Percentiles rank a stretch among this genome's conserved stretches.
Conservation (phyloP, 2,329 filamentous ascomycete genomes). For the Aspergillus flavus region DNA sequence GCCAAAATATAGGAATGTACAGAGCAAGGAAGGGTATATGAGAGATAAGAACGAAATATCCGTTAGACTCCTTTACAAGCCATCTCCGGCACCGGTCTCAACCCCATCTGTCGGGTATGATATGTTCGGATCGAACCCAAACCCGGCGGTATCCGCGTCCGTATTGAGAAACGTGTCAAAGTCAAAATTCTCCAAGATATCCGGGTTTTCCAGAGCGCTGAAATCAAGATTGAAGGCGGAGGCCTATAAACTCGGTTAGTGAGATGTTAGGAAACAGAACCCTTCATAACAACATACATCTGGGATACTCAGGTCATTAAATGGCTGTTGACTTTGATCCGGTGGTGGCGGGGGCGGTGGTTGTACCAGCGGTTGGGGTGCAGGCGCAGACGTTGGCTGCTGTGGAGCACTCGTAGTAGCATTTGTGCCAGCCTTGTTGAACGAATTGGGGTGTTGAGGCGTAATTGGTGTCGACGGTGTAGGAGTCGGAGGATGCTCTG, state of each 20-base stretch:
- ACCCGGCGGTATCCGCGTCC: slow-evolving; percentile 46
- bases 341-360: slow-evolving; percentile 19
- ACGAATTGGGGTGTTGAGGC: slow-evolving; percentile 49
- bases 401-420: slow-evolving; percentile 34
- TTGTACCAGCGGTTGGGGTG: slow-evolving; percentile 38
- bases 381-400: slow-evolving; percentile 40
- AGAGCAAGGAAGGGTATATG: slow-evolving; percentile 42
- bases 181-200: slow-evolving; percentile 60
- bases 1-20: slow-evolving; percentile 35
- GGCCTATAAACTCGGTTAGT: slow-evolving; percentile 29
- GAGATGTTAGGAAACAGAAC: neutral
- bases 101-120: slow-evolving; percentile 44
- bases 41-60: slow-evolving; percentile 37
- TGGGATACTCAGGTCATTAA: slow-evolving; percentile 38
- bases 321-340: slow-evolving; percentile 36
- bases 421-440: slow-evolving; percentile 44
- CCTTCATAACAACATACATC: slow-evolving; percentile 35
- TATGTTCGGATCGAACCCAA: slow-evolving; percentile 47
- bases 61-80: slow-evolving; percentile 39
- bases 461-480: slow-evolving; percentile 54
- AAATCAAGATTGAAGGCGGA: slow-evolving; percentile 47
- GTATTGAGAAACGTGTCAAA: slow-evolving; percentile 69
- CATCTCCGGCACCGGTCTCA: slow-evolving; percentile 44
- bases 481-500: slow-evolving; percentile 50
- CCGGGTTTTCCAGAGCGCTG: slow-evolving; percentile 47